Conservation (phyloP, 768 basidiomycete species). For the Infundibulicybe gibba region DNA sequence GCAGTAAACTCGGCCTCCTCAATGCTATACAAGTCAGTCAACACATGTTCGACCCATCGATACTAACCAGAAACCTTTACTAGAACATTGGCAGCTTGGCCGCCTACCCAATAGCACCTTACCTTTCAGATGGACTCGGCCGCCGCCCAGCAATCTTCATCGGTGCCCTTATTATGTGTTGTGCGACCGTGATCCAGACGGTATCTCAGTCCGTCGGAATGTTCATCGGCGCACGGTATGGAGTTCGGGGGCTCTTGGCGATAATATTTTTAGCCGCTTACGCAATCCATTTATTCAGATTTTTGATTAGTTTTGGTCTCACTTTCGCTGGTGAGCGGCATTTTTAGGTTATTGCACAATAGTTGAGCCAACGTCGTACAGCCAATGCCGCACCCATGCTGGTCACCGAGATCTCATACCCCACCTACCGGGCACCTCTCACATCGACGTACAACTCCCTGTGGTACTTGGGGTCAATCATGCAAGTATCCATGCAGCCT, state of each 20-base stretch:
- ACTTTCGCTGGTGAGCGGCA: slow-evolving; percentile 55
- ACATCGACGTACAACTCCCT: slow-evolving; percentile 81
- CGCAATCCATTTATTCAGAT: slow-evolving; percentile 30
- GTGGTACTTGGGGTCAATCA: slow-evolving; percentile 82
- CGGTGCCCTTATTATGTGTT: slow-evolving; percentile 66
- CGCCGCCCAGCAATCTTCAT: slow-evolving; percentile 63
- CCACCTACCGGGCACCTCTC: slow-evolving; percentile 73
- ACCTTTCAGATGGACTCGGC: slow-evolving; percentile 69
- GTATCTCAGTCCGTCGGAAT: slow-evolving; percentile 69
- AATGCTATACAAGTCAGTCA: slow-evolving; percentile 69
- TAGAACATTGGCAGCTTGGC: slow-evolving; percentile 73
- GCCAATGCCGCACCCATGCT: slow-evolving; percentile 78
- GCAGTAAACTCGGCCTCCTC: slow-evolving; percentile 59
- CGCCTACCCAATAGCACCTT: slow-evolving; percentile 68
- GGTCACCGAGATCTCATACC: slow-evolving; percentile 85
- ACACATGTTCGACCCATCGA: background rate
- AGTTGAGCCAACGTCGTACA: slow-evolving; percentile 14
- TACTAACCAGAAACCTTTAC: no score
- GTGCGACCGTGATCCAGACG: slow-evolving; percentile 66
- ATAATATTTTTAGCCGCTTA: background rate
- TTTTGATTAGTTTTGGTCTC: slow-evolving; percentile 75
- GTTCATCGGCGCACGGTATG: slow-evolving; percentile 76
- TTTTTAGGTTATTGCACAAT: slow-evolving; percentile 1
- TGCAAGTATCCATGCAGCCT: slow-evolving; percentile 38
- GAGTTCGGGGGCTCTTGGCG: slow-evolving; percentile 6